phyloP scores from a whole-genome alignment of 768 basidiomycete genomes.

The Macrocybe gigantea region DNA sequence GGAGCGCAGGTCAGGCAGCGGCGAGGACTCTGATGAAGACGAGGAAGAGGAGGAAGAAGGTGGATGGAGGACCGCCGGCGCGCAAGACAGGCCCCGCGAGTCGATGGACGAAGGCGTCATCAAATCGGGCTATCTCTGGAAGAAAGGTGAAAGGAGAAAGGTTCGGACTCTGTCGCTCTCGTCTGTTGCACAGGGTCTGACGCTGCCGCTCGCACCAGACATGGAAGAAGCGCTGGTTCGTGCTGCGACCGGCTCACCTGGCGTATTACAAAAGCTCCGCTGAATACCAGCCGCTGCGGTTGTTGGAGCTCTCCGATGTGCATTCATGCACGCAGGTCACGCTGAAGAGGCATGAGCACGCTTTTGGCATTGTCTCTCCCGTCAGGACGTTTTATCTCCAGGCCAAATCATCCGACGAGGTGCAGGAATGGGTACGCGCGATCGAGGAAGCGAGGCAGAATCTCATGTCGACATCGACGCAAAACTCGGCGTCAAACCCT shows the following conservation, averaged over 20 bases:
- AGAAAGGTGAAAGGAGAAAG: conserved; percentile 97
- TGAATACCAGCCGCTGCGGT: conserved; percentile 87
- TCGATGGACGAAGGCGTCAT: conserved; percentile 66
- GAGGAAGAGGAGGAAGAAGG: conserved; percentile 64
- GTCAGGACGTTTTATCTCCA: conserved; percentile 89
- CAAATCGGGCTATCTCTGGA: conserved; percentile 92
- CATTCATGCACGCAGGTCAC: conserved; percentile 85
- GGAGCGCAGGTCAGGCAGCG: conserved; percentile 63
- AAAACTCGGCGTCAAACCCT: conserved; percentile 46
- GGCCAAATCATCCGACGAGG: conserved; percentile 65
- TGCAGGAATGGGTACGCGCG: conserved; percentile 76
- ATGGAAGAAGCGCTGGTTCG: conserved; percentile 99
- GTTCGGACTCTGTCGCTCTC: conserved; percentile 35
- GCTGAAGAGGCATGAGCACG: conserved; percentile 84
- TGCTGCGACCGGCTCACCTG: conserved; percentile 84
- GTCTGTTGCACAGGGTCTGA: conserved; percentile 2
- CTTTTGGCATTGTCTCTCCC: conserved; percentile 90
- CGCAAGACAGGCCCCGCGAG: conserved; percentile 34
- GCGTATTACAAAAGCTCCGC: conserved; percentile 96
- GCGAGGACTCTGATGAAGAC: conserved; percentile 67
- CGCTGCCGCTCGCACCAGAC: conserved; percentile 45
- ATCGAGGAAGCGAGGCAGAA: conserved; percentile 73
- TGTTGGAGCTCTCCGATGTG: conserved; percentile 82
- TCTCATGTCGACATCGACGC: conserved; percentile 57
- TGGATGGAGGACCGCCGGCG: conserved; percentile 56